Conservation (phyloP, 371 early-diverging fungal genomes). For the Rhizopus arrhizus region DNA sequence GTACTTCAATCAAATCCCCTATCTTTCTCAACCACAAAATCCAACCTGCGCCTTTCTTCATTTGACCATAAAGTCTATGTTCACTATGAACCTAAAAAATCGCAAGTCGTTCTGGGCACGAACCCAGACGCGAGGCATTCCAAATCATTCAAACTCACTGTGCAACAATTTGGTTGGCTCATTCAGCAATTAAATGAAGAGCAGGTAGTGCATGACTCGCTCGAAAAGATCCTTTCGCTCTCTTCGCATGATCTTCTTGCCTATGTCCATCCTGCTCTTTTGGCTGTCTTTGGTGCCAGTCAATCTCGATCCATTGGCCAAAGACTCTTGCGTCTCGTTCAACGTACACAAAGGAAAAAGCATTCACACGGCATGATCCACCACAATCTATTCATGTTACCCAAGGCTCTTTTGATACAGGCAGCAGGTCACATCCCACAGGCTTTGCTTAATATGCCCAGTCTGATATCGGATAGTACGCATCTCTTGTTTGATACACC, state of each 20-base stretch:
- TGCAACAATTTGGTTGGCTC: constrained; percentile 45
- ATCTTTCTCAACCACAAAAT: constrained; percentile 6
- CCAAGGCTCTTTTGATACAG: constrained; percentile 42
- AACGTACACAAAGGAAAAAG: constrained; percentile 12
- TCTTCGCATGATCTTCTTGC: neutral
- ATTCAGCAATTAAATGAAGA: constrained; percentile 40
- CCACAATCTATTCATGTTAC: constrained; percentile 35
- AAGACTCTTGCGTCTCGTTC: constrained; percentile 26
- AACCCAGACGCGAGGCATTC: constrained; percentile 31
- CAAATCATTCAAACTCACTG: constrained; percentile 28
- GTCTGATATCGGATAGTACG: constrained; percentile 1
- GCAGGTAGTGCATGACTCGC: constrained; percentile 19
- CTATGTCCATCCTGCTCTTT: constrained; percentile 19
- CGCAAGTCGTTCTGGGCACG: constrained; percentile 32
- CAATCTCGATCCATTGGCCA: constrained; percentile 16
- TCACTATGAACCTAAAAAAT: constrained; percentile 38
- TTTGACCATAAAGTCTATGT: constrained; percentile 33
- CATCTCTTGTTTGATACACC: constrained; percentile 12
- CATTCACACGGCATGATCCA: constrained; percentile 1
- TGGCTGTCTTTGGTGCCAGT: constrained; percentile 20
- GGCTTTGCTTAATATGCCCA: constrained; percentile 27
- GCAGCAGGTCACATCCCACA: constrained; percentile 43
- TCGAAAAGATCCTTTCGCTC: constrained; percentile 1
- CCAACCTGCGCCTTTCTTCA: constrained; percentile 4
- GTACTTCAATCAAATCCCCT: constrained; percentile 12